Evolutionary conservation across 2,329 filamentous ascomycete species (phyloP).

Genomic region (Drechmeria coniospora): DNA sequence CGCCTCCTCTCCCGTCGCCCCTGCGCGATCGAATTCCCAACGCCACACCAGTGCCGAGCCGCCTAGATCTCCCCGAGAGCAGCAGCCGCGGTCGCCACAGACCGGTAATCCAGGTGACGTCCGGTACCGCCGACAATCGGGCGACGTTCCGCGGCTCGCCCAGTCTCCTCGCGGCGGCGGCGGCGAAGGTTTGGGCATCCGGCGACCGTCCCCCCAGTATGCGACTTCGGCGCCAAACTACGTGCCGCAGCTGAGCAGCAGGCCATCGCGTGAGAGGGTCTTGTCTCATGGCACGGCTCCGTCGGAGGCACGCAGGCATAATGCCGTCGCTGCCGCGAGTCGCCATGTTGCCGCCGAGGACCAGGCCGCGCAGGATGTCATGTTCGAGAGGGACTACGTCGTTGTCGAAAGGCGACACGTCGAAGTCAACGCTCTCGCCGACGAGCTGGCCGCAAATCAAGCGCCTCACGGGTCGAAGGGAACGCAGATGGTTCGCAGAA

Average conservation of each 20-base stretch:
- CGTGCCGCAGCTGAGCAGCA: constrained; percentile 13
- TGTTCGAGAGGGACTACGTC: constrained; percentile 87
- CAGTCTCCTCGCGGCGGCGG: constrained; percentile 31
- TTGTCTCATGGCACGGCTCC: constrained; percentile 11
- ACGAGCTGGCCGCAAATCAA: constrained; percentile 79
- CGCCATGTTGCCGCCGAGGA: constrained; percentile 42
- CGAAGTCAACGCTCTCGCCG: constrained; percentile 92
- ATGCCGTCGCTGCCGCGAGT: constrained; percentile 13
- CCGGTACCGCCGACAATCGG: constrained; percentile 14
- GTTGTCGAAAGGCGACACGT: constrained; percentile 89
- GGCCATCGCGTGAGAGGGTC: constrained; percentile 9
- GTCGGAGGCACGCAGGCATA: constrained; percentile 16
- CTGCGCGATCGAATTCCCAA: constrained; percentile 19
- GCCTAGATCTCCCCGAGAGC: constrained; percentile 27
- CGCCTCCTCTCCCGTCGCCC: too few relatives aligned
- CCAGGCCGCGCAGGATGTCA: constrained; percentile 69
- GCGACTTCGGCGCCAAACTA: constrained; percentile 33
- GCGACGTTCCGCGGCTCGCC: constrained; percentile 16
- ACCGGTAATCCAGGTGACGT: constrained; percentile 25
- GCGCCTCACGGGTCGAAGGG: constrained; percentile 35
- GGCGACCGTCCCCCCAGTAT: constrained; percentile 28
- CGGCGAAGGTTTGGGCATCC: constrained; percentile 35
- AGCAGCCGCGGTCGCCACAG: constrained; percentile 25
- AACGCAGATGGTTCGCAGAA: constrained; percentile 54
- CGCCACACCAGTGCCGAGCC: constrained; percentile 16